Evolutionary conservation across 768 basidiomycete genomes (phyloP).

Genomic region (Bullera alba): DNA sequence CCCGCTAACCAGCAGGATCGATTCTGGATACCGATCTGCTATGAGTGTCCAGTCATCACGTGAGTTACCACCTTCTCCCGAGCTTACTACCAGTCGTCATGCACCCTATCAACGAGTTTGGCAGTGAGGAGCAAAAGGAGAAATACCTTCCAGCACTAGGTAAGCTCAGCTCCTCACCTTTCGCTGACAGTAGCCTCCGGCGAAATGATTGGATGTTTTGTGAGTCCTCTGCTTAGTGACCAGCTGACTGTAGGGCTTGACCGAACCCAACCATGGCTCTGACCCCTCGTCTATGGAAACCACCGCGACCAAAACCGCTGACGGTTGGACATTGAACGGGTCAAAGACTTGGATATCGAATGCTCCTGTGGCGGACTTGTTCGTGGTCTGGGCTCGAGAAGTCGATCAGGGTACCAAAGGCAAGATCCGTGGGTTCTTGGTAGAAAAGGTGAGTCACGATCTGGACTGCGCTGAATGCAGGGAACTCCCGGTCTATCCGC

Average conservation of each 20-base stretch:
- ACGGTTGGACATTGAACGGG: constrained; percentile 78
- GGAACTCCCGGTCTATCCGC: constrained; percentile 73
- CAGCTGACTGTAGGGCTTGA: constrained; percentile 61
- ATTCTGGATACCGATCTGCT: constrained; percentile 92
- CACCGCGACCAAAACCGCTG: constrained; percentile 69
- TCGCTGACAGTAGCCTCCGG: constrained; percentile 58
- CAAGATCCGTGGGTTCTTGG: constrained; percentile 78
- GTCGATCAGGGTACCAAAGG: constrained; percentile 44
- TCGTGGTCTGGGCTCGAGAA: constrained; percentile 78
- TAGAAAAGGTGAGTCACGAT: constrained; percentile 64
- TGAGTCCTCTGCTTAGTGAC: constrained; percentile 48
- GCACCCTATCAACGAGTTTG: constrained; percentile 69
- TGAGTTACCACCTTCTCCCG: constrained; percentile 4
- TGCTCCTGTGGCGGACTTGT: constrained; percentile 85
- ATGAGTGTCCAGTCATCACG: constrained; percentile 86
- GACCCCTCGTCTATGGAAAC: constrained; percentile 99
- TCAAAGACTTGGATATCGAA: constrained; percentile 98
- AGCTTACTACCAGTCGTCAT: constrained; percentile 59
- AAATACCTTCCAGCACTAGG: constrained; percentile 81
- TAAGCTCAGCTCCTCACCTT: constrained; percentile 34
- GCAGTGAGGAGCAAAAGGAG: constrained; percentile 80
- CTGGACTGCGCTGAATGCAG: constrained; percentile 47
- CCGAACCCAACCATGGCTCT: constrained; percentile 94
- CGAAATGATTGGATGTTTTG: constrained; percentile 86
- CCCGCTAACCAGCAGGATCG: constrained; percentile 55